These are phyloP conservation scores for Meredithiella fracta DNA, from an alignment of 2,329 filamentous ascomycete species.

Conservation along the genomic window DNA sequence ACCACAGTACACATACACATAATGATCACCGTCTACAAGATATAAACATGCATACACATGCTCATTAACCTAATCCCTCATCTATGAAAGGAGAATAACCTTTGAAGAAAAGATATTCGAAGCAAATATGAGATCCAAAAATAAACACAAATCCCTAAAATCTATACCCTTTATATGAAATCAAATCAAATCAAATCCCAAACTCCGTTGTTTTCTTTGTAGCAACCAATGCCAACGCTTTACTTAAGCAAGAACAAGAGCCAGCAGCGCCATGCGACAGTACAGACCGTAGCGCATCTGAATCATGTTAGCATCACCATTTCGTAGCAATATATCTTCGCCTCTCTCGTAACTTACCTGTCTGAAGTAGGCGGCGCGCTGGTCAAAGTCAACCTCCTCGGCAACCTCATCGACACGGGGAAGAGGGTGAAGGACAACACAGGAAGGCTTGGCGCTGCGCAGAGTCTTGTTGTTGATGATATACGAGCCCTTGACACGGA, in stretches of 20 bases:
- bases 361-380: constrained; percentile 93
- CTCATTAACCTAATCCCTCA: neutral
- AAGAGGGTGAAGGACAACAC: constrained; percentile 90
- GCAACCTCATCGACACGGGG: constrained; percentile 85
- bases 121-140: neutral
- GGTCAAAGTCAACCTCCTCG: constrained; percentile 95
- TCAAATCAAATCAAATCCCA: neutral
- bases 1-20: neutral
- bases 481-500: constrained; percentile 74
- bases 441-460: constrained; percentile 78
- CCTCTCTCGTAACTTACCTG: constrained; percentile 52
- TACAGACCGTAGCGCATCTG: constrained; percentile 97
- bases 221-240: neutral
- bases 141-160: neutral
- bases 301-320: constrained; percentile 1
- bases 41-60: neutral
- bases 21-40: neutral
- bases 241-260: constrained; percentile 55
- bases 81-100: neutral
- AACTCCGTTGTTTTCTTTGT: neutral
- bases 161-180: too few species aligned
- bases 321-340: neutral
- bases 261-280: constrained; percentile 92
- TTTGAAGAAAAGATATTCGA: neutral
- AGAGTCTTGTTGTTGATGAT: constrained; percentile 80